Evolutionary conservation across 768 basidiomycete genomes (phyloP), one percentile per base, ranked within the genome.

Genomic region (Lactifluus piperatus): DNA sequence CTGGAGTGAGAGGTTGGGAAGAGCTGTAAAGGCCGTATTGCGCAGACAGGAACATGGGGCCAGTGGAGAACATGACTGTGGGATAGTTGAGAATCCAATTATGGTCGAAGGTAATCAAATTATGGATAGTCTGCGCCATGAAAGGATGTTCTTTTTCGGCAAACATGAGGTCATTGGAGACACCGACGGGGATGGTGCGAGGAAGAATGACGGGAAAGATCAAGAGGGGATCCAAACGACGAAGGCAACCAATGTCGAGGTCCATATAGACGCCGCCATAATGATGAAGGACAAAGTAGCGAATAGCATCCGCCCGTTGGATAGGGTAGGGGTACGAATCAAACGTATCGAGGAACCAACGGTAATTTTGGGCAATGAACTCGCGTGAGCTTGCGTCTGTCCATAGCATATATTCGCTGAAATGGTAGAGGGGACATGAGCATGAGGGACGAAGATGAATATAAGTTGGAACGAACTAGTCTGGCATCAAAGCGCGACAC

Each of bases 21-120:
- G 87, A 77, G 5, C 81, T 80, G 73, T 90, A 98, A 52, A 94
- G 77, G 43, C 91, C 90, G 71, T 95, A 95, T 70, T 97, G 92
- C 3, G 87, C 85, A 0, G 94, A 97, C 13, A 99, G 75, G 74
- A 97, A 99, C 97, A 99, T 99, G 67, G 97, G 97, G 1, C 95
- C 95, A 0, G 97, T 99, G 54, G 93, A 93, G 74, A 99, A 99
- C 97, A 99, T 99, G 76, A 99, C 97, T 27, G 97, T 99, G 32
- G 97, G 97, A 66, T 99, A 99, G 73, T 98, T 97, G 69, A 94
- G 83, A 54, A 97, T 71, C 85, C 91, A 99, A 53, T 84, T 82
- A 71, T 95, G 91, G 74, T 98, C 91, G 70, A 95, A 99, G 22
- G 85, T 85, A 67, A 84, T 79, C 60, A 97, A 82, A 70, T 88